Conservation (phyloP, 495 filamentous ascomycete species). For the Daldinia childiae region DNA sequence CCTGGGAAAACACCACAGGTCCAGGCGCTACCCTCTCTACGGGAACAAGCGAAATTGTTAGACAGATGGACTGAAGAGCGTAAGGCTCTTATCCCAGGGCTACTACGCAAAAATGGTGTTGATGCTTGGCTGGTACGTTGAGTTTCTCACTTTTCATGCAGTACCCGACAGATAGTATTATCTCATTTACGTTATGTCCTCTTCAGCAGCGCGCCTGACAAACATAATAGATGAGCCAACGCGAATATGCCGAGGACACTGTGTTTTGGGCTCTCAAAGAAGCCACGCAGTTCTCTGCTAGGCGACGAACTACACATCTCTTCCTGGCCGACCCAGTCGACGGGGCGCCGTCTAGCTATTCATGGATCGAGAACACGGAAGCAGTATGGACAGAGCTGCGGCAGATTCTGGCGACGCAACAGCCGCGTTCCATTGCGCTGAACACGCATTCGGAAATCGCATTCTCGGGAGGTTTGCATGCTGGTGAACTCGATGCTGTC, state of each 20-base stretch:
- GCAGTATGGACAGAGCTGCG: conserved; percentile 50
- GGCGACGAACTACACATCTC: conserved; percentile 55
- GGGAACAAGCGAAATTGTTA: conserved; percentile 53
- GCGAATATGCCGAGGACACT: conserved; percentile 60
- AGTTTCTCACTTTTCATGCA: too few species aligned
- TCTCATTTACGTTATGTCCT: not conserved
- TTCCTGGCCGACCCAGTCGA: conserved; percentile 50
- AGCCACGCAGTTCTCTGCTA: conserved; percentile 55
- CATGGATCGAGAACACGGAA: conserved; percentile 58
- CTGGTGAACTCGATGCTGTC: conserved; percentile 53
- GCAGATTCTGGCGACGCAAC: conserved; percentile 43
- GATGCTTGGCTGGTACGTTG: conserved; percentile 58
- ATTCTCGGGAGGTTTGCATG: conserved; percentile 56
- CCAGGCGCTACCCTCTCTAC: conserved; percentile 51
- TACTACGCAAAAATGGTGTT: conserved; percentile 55
- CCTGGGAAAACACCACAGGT: conserved; percentile 46
- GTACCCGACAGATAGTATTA: too few species aligned
- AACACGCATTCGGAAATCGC: conserved; percentile 53
- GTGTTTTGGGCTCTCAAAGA: conserved; percentile 60
- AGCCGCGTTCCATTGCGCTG: conserved; percentile 51
- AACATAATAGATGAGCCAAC: conserved; percentile 54
- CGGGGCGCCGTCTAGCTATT: conserved; percentile 40
- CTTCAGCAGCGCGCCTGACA: not conserved
- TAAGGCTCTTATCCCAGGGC: conserved; percentile 48
- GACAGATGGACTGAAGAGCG: conserved; percentile 55